These are phyloP conservation scores for Penicillium hesseltinei DNA, from an alignment of 2,329 filamentous ascomycete species.

Conservation along the genomic window DNA sequence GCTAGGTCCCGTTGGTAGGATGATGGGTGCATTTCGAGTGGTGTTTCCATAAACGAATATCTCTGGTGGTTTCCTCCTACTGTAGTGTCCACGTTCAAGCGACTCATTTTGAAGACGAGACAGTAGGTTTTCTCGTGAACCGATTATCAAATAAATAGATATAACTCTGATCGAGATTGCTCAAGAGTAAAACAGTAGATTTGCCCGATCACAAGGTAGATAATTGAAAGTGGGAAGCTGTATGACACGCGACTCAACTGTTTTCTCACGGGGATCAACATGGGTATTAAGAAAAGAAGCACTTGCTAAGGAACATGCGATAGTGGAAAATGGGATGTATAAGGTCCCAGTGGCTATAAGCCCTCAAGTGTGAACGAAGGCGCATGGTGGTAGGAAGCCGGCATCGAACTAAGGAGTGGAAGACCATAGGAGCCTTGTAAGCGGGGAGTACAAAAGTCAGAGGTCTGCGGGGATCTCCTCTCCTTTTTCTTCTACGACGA, in stretches of 20 bases:
- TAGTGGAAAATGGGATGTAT: background rate
- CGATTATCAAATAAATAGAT: background rate
- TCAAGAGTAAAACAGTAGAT: background rate
- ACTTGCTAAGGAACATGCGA: background rate
- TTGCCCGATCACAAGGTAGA: background rate
- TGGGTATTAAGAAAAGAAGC: background rate
- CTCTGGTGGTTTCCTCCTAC: constrained; percentile 11
- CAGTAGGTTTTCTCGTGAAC: background rate
- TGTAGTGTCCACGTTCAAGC: constrained; percentile 19
- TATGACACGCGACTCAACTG: constrained; percentile 3
- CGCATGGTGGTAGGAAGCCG: constrained; percentile 11
- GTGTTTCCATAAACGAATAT: constrained; percentile 26
- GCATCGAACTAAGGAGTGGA: constrained; percentile 7
- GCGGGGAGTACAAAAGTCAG: constrained; percentile 12
- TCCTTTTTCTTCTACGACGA: background rate
- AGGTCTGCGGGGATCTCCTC: constrained; percentile 15
- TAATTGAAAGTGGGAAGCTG: background rate
- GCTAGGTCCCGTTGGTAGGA: background rate
- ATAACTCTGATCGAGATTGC: no score
- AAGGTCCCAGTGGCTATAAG: background rate
- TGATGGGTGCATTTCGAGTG: constrained; percentile 19
- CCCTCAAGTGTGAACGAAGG: constrained; percentile 7
- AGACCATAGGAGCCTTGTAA: background rate
- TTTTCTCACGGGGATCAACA: constrained; percentile 1
- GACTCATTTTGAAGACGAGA: constrained; percentile 18